phyloP scores from a whole-genome alignment of 2,329 filamentous ascomycete genomes.

The Aspergillus tamarii region DNA sequence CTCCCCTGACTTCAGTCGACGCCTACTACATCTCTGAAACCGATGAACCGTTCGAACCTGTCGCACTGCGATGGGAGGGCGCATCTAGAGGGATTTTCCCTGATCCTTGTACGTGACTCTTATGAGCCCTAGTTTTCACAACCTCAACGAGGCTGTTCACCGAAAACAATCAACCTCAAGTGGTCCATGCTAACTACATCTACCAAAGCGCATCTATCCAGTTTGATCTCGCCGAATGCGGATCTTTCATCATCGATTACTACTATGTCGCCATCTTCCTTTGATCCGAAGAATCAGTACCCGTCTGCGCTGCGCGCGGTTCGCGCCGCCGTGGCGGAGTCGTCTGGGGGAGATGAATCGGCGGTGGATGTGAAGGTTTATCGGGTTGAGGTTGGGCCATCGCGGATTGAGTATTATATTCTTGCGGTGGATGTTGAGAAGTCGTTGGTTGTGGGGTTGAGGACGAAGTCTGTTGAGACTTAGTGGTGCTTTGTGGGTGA shows the following conservation, averaged over 20 bases:
- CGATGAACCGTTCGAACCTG: conserved; percentile 82
- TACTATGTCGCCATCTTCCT: conserved; percentile 69
- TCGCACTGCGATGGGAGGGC: conserved; percentile 64
- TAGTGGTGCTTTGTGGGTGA: conserved; percentile 31
- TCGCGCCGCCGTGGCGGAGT: conserved; percentile 35
- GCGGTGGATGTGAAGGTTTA: conserved; percentile 73
- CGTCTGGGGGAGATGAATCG: conserved; percentile 31
- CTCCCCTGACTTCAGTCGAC: conserved; percentile 58
- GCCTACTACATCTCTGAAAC: conserved; percentile 78
- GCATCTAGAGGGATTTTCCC: conserved; percentile 39
- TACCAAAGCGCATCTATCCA: conserved; percentile 67
- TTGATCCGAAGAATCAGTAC: conserved; percentile 75
- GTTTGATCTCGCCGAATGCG: conserved; percentile 55
- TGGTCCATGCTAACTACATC: neutral
- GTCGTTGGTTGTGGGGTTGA: conserved; percentile 72
- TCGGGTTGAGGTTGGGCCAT: conserved; percentile 63
- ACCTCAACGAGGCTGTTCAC: neutral
- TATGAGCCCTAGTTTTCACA: neutral
- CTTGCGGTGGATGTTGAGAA: conserved; percentile 64
- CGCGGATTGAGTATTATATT: conserved; percentile 78
- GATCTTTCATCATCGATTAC: conserved; percentile 51
- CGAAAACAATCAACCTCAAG: neutral
- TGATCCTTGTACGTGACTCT: conserved; percentile 33
- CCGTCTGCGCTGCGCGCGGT: conserved; percentile 57
- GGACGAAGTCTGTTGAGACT: conserved; percentile 76